Conservation (phyloP, 2,329 filamentous ascomycete species). For the Botrytis cinerea region DNA sequence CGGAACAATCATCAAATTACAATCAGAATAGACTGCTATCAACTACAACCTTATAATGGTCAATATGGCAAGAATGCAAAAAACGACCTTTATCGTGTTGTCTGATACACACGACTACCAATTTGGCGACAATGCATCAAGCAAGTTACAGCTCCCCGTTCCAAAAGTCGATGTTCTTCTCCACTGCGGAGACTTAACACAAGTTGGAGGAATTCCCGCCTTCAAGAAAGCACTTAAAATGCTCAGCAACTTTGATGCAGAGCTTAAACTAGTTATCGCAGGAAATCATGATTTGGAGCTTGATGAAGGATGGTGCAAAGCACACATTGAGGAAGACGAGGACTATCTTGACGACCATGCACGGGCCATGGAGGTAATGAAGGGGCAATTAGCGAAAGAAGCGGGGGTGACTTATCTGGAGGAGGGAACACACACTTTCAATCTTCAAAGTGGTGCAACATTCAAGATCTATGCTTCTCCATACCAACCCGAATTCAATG, state of each 20-base stretch:
- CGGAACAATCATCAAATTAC: neutral
- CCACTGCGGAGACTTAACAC: slow-evolving; percentile 45
- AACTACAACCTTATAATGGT: neutral
- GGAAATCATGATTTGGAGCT: slow-evolving; percentile 63
- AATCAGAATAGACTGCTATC: neutral
- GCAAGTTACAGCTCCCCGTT: slow-evolving; percentile 38
- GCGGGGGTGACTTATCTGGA: slow-evolving; percentile 40
- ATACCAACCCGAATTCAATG: slow-evolving; percentile 40
- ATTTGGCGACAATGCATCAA: slow-evolving; percentile 29
- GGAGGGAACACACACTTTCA: slow-evolving; percentile 41
- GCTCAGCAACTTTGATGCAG: slow-evolving; percentile 47
- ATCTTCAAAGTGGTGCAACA: slow-evolving; percentile 36
- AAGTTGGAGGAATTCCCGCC: slow-evolving; percentile 32
- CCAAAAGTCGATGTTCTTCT: slow-evolving; percentile 41
- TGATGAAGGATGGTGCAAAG: slow-evolving; percentile 51
- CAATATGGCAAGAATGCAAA: slow-evolving; percentile 20
- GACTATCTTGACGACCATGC: slow-evolving; percentile 26
- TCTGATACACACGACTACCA: slow-evolving; percentile 38
- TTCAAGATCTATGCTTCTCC: slow-evolving; percentile 42
- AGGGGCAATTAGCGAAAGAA: slow-evolving; percentile 31
- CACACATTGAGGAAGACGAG: slow-evolving; percentile 23
- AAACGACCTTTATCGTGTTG: slow-evolving; percentile 36
- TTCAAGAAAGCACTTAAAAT: slow-evolving; percentile 36
- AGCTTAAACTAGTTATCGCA: slow-evolving; percentile 62
- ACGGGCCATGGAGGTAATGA: slow-evolving; percentile 33